These are phyloP conservation scores for Atalantia buxifolia DNA, from an alignment of 345 rosid species.

Conservation along the genomic window DNA sequence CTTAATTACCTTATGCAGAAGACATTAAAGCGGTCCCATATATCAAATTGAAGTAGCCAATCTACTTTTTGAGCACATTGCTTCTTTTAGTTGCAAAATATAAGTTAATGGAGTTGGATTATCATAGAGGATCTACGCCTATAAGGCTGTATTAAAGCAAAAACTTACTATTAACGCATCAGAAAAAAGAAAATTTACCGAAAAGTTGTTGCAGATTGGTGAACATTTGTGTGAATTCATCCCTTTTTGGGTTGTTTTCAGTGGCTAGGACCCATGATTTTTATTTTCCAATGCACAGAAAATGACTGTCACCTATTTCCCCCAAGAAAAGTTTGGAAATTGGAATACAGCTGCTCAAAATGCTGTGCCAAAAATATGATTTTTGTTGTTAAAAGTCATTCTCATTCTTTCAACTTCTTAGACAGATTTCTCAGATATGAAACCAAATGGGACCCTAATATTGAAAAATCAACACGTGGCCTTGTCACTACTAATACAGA, in stretches of 20 bases:
- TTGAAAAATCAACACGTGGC: no score
- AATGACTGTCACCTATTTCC: conserved; percentile 6
- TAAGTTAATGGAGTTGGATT: background rate
- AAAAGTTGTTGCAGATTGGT: background rate
- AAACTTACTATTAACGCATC: background rate
- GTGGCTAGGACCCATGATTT: background rate
- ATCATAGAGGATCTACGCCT: background rate
- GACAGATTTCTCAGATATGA: background rate
- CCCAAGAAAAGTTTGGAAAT: background rate
- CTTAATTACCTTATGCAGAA: background rate
- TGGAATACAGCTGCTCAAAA: background rate
- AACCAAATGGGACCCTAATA: background rate
- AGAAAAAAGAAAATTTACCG: no score
- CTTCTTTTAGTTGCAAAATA: background rate
- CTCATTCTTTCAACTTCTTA: background rate
- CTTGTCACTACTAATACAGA: no score
- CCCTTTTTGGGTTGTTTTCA: background rate
- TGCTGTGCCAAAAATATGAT: background rate
- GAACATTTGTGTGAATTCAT: background rate
- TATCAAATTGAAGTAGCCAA: background rate
- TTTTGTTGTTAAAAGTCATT: background rate
- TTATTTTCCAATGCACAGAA: background rate
- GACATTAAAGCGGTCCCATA: background rate
- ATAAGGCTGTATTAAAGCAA: no score
- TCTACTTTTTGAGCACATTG: background rate